Percentiles rank a stretch among this genome's conserved stretches.
Conservation (phyloP, 2,329 filamentous ascomycete species). For the Cladosporium sp. region DNA sequence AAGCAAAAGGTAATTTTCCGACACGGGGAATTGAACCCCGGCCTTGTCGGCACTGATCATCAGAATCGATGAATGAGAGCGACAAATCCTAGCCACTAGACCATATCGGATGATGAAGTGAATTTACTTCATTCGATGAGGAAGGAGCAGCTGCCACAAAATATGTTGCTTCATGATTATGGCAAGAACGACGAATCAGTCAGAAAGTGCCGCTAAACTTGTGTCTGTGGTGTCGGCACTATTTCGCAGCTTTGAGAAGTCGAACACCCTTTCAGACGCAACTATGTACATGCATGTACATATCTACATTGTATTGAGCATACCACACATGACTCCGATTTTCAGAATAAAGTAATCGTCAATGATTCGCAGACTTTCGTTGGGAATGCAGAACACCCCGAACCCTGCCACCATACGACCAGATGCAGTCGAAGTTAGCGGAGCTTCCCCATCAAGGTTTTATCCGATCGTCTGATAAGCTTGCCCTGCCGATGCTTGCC, state of each 20-base stretch:
- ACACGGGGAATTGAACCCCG: conserved; percentile 5
- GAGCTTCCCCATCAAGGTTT: not conserved
- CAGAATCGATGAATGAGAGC: not conserved
- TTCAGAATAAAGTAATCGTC: too few relatives aligned
- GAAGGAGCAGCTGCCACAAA: not conserved
- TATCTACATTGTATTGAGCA: too few relatives aligned
- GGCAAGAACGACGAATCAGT: too few relatives aligned
- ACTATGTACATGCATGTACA: too few relatives aligned
- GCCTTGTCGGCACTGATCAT: conserved; percentile 3
- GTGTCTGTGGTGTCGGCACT: too few relatives aligned
- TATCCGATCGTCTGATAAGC: conserved; percentile 8
- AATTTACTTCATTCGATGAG: not conserved
- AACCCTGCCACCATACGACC: not conserved
- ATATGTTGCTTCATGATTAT: too few relatives aligned
- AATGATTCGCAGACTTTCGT: too few relatives aligned
- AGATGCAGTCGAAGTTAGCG: not conserved
- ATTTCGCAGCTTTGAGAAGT: too few relatives aligned
- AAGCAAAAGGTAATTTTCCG: not conserved
- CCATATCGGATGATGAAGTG: not conserved
- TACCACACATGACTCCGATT: too few relatives aligned
- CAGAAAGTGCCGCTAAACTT: too few relatives aligned
- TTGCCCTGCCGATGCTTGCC: not conserved
- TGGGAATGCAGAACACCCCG: too few relatives aligned
- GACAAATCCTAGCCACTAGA: conserved; percentile 8
- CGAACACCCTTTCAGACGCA: too few relatives aligned